These are phyloP conservation scores for Pseudogymnoascus verrucosus DNA, from an alignment of 2,329 filamentous ascomycete species.

Conservation along the genomic window DNA sequence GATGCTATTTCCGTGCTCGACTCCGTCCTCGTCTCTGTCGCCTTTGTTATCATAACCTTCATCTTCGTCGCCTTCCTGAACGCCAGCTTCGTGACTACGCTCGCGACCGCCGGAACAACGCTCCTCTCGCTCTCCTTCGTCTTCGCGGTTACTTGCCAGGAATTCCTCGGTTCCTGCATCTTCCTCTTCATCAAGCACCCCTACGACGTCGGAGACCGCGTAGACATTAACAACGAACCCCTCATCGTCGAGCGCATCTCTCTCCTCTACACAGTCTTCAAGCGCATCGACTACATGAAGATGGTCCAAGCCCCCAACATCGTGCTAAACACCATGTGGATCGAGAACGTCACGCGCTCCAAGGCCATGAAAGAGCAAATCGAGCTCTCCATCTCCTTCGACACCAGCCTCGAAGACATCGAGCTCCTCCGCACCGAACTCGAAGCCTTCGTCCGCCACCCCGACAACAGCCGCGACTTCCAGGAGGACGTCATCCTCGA, in stretches of 20 bases:
- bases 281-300: constrained; percentile 73
- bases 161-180: constrained; percentile 96
- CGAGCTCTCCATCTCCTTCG: constrained; percentile 72
- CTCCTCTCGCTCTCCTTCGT: constrained; percentile 95
- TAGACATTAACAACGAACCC: constrained; percentile 64
- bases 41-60: constrained; percentile 72
- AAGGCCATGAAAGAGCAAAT: constrained; percentile 84
- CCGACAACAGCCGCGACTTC: constrained; percentile 88
- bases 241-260: constrained; percentile 91
- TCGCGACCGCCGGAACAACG: constrained; percentile 84
- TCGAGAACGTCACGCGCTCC: constrained; percentile 87
- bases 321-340: constrained; percentile 82
- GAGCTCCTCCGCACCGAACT: constrained; percentile 79
- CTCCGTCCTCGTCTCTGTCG: constrained; percentile 72
- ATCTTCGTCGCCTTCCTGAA: constrained; percentile 90
- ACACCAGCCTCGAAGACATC: constrained; percentile 83
- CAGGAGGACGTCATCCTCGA: constrained; percentile 73
- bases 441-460: constrained; percentile 70
- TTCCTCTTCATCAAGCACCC: constrained; percentile 99
- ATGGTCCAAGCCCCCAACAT: constrained; percentile 78
- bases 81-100: constrained; percentile 72
- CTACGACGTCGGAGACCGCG: constrained; percentile 89
- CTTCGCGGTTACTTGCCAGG: constrained; percentile 84
- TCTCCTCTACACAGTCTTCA: constrained; percentile 86
- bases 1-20: constrained; percentile 90